Evolutionary conservation across 345 rosid species (phyloP).

Genomic region (Sisymbrium altissimum): DNA sequence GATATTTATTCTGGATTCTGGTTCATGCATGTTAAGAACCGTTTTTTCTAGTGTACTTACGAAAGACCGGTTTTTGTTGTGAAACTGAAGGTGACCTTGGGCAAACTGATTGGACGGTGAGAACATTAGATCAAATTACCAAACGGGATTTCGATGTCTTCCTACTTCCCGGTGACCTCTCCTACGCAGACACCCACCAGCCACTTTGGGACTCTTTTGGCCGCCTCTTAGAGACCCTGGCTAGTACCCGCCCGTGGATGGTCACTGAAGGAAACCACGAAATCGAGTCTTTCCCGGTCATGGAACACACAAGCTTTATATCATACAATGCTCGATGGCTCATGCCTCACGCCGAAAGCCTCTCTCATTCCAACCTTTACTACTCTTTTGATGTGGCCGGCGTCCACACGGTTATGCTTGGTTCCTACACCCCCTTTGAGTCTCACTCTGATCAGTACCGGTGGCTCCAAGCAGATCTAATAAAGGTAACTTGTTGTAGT

Average conservation of each 20-base stretch:
- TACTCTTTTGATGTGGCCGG: slow-evolving; percentile 78
- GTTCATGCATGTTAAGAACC: neutral
- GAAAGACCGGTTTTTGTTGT: neutral
- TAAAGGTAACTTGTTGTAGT: slow-evolving; percentile 22
- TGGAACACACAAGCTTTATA: slow-evolving; percentile 51
- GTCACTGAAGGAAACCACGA: slow-evolving; percentile 91
- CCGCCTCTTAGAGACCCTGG: slow-evolving; percentile 62
- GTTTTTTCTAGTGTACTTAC: neutral
- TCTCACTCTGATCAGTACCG: slow-evolving; percentile 55
- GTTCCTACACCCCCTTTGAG: slow-evolving; percentile 59
- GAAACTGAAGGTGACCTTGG: slow-evolving; percentile 74
- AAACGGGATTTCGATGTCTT: slow-evolving; percentile 61
- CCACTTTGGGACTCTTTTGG: slow-evolving; percentile 92
- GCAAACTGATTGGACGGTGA: slow-evolving; percentile 75
- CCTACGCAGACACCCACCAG: slow-evolving; percentile 72
- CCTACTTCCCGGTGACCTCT: slow-evolving; percentile 71
- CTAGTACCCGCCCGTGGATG: slow-evolving; percentile 91
- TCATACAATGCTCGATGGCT: slow-evolving; percentile 82
- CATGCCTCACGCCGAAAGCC: slow-evolving; percentile 77
- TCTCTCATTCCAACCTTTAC: slow-evolving; percentile 69
- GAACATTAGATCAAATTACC: slow-evolving; percentile 49
- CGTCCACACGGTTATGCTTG: slow-evolving; percentile 46
- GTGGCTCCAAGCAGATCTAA: slow-evolving; percentile 59
- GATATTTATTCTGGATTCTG: neutral
- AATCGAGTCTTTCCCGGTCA: slow-evolving; percentile 49